Evolutionary conservation across 495 filamentous ascomycete genomes (phyloP), one percentile per base, ranked within the genome.

Genomic region (Penicillium waksmanii): DNA sequence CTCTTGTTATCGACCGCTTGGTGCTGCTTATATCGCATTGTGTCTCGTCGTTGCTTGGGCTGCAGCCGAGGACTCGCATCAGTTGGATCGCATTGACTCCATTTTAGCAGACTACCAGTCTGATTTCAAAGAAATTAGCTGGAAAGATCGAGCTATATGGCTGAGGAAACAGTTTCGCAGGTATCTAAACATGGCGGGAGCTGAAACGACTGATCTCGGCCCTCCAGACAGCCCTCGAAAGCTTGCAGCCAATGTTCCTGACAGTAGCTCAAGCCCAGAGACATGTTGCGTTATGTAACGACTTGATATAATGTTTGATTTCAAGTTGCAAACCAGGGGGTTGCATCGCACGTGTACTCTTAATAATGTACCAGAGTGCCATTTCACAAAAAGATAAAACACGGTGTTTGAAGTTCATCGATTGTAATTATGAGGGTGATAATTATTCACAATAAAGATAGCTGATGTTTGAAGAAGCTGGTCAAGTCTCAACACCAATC

Each of bases 1-100:
- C 23, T 58, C 44, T 27, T 40, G 51, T 7, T 61, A 65, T 33
- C 62, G 62, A 15, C 62, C 58, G 4, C 55, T 65, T n/a, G 62
- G 62, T 23, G 62, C 62, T 4, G 58, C 58, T 34, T 58, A 61
- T 55, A 33, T 54, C 5, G 44, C 48, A 5, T 42, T 55, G 3
- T 65, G 62, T 51, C 55, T 65, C 13, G 51, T 62, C 3, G 51
- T 65, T 36, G 58, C 54, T 9, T 55, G 52, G 31, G 36, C 50
- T 31, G 47, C 50, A n/a, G 54, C 55, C 35, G 55, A 58, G 35
- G 54, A 61, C 47, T 31, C 43, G 13, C 46, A 55, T 5, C 58
- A 65, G 51, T 9, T 52, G 6, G 18, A 27, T n/a, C 55, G 46
- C 2, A 38, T 65, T 44, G 44, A 61, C 23, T 12, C 31, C 34